Evolutionary conservation across 1,284 basidiomycete genomes (phyloP), one percentile per base, ranked within the genome.

Genomic region (Ustilago trichophora): DNA sequence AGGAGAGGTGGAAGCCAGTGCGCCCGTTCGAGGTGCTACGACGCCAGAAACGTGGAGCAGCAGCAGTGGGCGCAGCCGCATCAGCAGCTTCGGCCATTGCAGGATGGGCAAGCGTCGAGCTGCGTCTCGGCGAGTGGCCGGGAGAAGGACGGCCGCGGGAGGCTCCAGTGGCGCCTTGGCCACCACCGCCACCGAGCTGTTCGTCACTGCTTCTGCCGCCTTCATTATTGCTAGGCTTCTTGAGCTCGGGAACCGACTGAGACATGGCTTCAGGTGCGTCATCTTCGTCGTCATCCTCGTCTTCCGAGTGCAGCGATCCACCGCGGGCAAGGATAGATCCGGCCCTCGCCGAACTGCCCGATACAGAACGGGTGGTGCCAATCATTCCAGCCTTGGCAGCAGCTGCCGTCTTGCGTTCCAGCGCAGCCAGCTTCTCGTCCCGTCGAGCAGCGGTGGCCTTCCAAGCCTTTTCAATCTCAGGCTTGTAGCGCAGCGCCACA

Each of bases 161-260:
- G 3, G 35, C 33, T 7, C 11, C 37, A 10, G 25, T 18, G 15
- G 19, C 44, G 10, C n/a, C n/a, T n/a, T n/a, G n/a, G n/a, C n/a
- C n/a, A n/a, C n/a, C 58, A 27, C 31, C 38, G 24, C 29, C 24
- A 8, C 16, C 25, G 16, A 27, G 12, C 11, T 26, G 36, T 3
- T 54, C 58, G 6, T 46, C 51, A 24, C 58, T 44, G 47, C 26
- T 29, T 6, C 21, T 19, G 6, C 15, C 42, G 4, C n/a, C n/a
- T 7, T 13, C 27, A 29, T 15, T 29, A 13, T 19, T 40, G 33
- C 25, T 50, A 10, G 57, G 42, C 47, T 69, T 64, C 52, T 76
- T 59, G 7, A 78, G 57, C 40, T 65, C 55, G 2, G 76, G 73
- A 24, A 69, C 69, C 6, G 76, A 78, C 44, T 70, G 70, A 16